These are phyloP conservation scores for Lizonia empirigonia DNA, from an alignment of 2,329 filamentous ascomycete species.

Conservation along the genomic window DNA sequence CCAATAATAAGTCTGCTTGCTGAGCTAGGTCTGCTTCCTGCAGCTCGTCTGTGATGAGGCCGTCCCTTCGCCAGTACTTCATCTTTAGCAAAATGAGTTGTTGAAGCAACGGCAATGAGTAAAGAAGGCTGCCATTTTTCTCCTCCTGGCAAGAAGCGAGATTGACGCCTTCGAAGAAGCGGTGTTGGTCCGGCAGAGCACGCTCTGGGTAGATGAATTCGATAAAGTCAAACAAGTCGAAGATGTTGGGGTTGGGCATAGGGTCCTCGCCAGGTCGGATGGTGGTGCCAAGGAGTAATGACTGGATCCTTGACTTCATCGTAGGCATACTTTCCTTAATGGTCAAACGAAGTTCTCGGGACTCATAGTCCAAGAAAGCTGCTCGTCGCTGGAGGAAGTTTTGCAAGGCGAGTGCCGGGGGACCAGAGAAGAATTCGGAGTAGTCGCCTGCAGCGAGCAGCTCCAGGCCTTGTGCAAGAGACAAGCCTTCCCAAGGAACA, in stretches of 20 bases:
- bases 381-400: conserved; percentile 80
- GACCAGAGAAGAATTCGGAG: conserved; percentile 70
- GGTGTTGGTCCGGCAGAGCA: conserved; percentile 59
- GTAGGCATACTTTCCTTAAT: conserved; percentile 70
- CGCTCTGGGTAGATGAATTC: conserved; percentile 62
- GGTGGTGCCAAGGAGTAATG: conserved; percentile 77
- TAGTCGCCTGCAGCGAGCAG: conserved; percentile 24
- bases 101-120: conserved; percentile 72
- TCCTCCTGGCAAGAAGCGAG: conserved; percentile 67
- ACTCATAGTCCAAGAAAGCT: conserved; percentile 81
- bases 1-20: conserved; percentile 63
- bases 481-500: conserved; percentile 74
- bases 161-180: conserved; percentile 69
- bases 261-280: conserved; percentile 69
- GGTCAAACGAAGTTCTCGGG: conserved; percentile 80
- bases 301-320: conserved; percentile 55
- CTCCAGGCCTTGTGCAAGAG: conserved; percentile 55
- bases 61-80: conserved; percentile 62
- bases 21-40: conserved; percentile 26
- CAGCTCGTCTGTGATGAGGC: conserved; percentile 46
- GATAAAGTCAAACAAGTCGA: conserved; percentile 93
- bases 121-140: conserved; percentile 63
- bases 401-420: conserved; percentile 71
- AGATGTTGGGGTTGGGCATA: conserved; percentile 74
- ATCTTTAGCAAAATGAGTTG: conserved; percentile 75